Evolutionary conservation across 805 yeast genomes (phyloP), one percentile per base, ranked within the genome.

Genomic region (Candida pseudofarinosa): DNA sequence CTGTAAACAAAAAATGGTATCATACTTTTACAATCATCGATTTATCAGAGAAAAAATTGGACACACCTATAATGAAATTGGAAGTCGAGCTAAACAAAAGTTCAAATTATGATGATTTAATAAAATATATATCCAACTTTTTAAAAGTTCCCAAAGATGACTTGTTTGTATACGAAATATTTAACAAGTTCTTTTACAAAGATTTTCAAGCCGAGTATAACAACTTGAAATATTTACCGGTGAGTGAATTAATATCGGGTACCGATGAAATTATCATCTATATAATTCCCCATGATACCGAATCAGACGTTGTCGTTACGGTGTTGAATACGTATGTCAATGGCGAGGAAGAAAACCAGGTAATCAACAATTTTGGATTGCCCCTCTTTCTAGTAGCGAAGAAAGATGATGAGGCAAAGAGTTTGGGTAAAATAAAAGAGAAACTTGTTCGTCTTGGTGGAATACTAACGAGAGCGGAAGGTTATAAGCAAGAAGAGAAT

Each of bases 1-100:
- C 98, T 0, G 78, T 83, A 2, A 77, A 78, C 37, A 77, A 81
- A 39, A 70, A 75, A 38, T 90, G 97, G 96, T 64, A 69, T 26
- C 83, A 81, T 33, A 74, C 74, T 16, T 71, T 91, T 30, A 69
- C 76, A 1, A 65, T 88, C 14, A 74, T 89, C 26, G 81, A 86
- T n/a, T 75, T 78, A 31, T 50, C 56, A 10, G 48, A 43, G 10
- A 31, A 28, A 3, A 19, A 33, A 17, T 35, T 38, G 13, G 37
- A 33, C 3, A 35, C 45, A 17, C 45, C 55, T 23, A 57, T 70
- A 2, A 51, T 51, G 58, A 59, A 60, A 6, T 64, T 88, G 4
- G 91, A 85, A 48, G 86, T 89, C 10, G 96, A 88, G 53, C 65
- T 93, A 42, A 67, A 73, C 20, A 83, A 83, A 48, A 73, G 80